A percentile compares a stretch with the other conserved stretches of the same genome.
Conservation (phyloP, 2,329 filamentous ascomycete genomes). For the Fusarium nematophilum region DNA sequence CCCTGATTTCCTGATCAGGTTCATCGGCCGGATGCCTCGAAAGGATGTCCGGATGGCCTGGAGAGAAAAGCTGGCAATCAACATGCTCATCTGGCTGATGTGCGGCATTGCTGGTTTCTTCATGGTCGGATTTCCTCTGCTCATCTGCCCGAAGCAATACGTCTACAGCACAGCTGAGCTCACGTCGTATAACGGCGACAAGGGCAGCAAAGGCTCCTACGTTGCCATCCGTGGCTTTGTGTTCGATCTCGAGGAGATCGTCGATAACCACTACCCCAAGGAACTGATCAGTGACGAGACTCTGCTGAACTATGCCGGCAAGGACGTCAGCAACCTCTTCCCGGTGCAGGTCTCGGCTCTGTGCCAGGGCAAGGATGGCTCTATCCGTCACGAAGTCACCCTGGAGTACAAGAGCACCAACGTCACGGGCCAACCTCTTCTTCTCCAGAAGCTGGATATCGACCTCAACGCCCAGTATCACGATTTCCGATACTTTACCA, state of each 20-base stretch:
- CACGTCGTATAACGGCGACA: slow-evolving; percentile 77
- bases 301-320: slow-evolving; percentile 84
- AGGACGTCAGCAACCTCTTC: slow-evolving; percentile 89
- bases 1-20: slow-evolving; percentile 84
- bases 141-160: slow-evolving; percentile 92
- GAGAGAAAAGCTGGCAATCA: slow-evolving; percentile 98
- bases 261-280: slow-evolving; percentile 77
- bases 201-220: slow-evolving; percentile 69
- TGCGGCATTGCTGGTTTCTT: slow-evolving; percentile 86
- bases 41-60: slow-evolving; percentile 94
- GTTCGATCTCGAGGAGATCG: slow-evolving; percentile 81
- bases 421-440: slow-evolving; percentile 71
- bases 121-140: slow-evolving; percentile 84
- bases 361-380: slow-evolving; percentile 80
- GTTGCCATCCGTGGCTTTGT: slow-evolving; percentile 89
- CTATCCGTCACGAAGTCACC: slow-evolving; percentile 76
- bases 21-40: slow-evolving; percentile 85
- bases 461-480: slow-evolving; percentile 87
- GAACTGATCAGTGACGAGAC: slow-evolving; percentile 64
- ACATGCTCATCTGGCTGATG: slow-evolving; percentile 93
- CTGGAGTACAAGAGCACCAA: slow-evolving; percentile 87
- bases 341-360: slow-evolving; percentile 94
- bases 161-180: slow-evolving; percentile 87
- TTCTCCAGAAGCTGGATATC: slow-evolving; percentile 65
- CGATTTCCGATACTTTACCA: slow-evolving; percentile 88